phyloP scores from a whole-genome alignment of 768 basidiomycete genomes.

The Kwoniella pini region DNA sequence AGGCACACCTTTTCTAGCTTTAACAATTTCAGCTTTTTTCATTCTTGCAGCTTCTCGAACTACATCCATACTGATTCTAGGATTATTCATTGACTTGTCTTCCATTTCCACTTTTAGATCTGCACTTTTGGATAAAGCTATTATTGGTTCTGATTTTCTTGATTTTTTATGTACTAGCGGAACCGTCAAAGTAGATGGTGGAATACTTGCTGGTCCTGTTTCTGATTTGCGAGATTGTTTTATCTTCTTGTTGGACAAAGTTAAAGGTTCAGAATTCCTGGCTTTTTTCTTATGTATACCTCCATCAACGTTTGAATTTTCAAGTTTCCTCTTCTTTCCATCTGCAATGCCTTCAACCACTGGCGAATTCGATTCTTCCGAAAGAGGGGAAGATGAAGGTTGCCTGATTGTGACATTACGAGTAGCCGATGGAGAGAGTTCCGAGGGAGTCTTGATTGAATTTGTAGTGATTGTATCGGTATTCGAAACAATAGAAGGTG shows the following conservation, averaged over 20 bases:
- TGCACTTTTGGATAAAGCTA: neutral
- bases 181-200: neutral
- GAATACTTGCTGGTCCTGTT: neutral
- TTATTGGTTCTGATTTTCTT: conserved; percentile 8
- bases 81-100: neutral
- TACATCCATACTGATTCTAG: conserved; percentile 2
- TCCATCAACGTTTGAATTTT: neutral
- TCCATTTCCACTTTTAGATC: neutral
- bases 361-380: too few species aligned
- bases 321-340: conserved; percentile 8
- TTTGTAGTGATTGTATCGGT: neutral
- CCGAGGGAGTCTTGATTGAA: conserved; percentile 3
- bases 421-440: neutral
- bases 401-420: neutral
- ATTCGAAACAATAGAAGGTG: neutral
- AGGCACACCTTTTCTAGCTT: conserved; percentile 18
- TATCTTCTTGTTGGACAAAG: neutral
- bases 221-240: conserved; percentile 1
- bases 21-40: conserved; percentile 8
- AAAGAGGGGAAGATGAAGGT: neutral
- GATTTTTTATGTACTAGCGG: neutral
- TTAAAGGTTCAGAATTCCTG: neutral
- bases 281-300: neutral
- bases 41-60: conserved; percentile 7
- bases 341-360: too few species aligned